Evolutionary conservation across 306 rosid genomes (phyloP).

Genomic region (Coriaria nepalensis): DNA sequence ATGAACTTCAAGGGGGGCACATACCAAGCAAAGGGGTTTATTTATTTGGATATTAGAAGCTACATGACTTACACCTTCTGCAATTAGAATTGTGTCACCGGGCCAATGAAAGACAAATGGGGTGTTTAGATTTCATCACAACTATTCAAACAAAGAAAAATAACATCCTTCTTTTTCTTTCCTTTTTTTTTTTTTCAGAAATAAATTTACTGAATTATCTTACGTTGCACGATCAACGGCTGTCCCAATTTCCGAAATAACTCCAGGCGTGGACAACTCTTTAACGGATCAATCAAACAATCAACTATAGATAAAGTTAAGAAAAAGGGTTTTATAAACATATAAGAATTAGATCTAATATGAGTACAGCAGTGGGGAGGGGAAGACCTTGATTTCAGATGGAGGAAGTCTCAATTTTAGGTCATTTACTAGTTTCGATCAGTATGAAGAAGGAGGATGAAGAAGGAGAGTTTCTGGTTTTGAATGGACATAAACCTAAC

Average conservation of each 20-base stretch:
- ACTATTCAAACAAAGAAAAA: too few relatives aligned
- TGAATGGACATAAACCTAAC: too few relatives aligned
- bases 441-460: too few relatives aligned
- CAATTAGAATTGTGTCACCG: slow-evolving; percentile 90
- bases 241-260: slow-evolving; percentile 67
- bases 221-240: slow-evolving; percentile 87
- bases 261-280: slow-evolving; percentile 54
- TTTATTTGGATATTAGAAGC: slow-evolving; percentile 78
- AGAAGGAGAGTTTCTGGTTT: too few relatives aligned
- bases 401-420: too few relatives aligned
- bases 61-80: slow-evolving; percentile 66
- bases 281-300: slow-evolving; percentile 47
- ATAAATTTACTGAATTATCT: slow-evolving; percentile 13
- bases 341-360: not conserved
- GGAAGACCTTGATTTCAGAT: too few relatives aligned
- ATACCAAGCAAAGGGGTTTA: slow-evolving; percentile 83
- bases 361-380: too few relatives aligned
- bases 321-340: not conserved
- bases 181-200: too few relatives aligned
- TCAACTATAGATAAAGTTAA: not conserved
- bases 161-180: too few relatives aligned
- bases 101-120: slow-evolving; percentile 33
- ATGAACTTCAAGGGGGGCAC: slow-evolving; percentile 12
- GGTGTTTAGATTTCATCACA: slow-evolving; percentile 4
- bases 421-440: too few relatives aligned